Evolutionary conservation across 2,329 filamentous ascomycete genomes (phyloP).

Genomic region (Pseudogymnoascus sp.): DNA sequence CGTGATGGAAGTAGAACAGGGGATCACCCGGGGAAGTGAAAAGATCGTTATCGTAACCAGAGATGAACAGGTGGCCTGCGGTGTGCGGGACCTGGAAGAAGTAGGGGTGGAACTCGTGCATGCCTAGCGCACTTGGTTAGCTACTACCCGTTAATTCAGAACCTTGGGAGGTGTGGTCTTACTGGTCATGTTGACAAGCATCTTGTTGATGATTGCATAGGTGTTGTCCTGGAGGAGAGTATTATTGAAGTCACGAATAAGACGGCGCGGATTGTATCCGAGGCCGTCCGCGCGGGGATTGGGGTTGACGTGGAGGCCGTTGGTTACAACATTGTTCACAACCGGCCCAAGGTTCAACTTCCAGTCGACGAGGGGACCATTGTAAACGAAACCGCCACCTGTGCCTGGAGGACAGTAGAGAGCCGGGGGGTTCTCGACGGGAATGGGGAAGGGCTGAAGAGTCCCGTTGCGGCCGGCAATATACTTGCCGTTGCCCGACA

Average conservation of each 20-base stretch:
- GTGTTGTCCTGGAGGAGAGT: slow-evolving; percentile 29
- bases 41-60: background rate
- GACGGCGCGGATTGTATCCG: slow-evolving; percentile 33
- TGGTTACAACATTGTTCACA: background rate
- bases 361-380: background rate
- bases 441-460: background rate
- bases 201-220: slow-evolving; percentile 31
- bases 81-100: background rate
- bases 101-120: slow-evolving; percentile 24
- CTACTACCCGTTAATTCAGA: slow-evolving; percentile 28
- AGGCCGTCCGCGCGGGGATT: slow-evolving; percentile 22
- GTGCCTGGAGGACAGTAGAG: background rate
- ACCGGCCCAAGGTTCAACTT: background rate
- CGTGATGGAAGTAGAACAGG: slow-evolving; percentile 23
- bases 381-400: background rate
- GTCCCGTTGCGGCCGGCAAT: background rate
- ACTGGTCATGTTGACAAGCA: slow-evolving; percentile 30
- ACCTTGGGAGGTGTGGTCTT: background rate
- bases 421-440: background rate
- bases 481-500: slow-evolving; percentile 42
- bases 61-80: background rate
- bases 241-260: slow-evolving; percentile 34
- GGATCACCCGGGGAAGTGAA: slow-evolving; percentile 16
- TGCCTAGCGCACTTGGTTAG: slow-evolving; percentile 41
- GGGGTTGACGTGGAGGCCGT: background rate